Evolutionary conservation across 208 protist genomes (phyloP).

Genomic region (Leishmania arabica): DNA sequence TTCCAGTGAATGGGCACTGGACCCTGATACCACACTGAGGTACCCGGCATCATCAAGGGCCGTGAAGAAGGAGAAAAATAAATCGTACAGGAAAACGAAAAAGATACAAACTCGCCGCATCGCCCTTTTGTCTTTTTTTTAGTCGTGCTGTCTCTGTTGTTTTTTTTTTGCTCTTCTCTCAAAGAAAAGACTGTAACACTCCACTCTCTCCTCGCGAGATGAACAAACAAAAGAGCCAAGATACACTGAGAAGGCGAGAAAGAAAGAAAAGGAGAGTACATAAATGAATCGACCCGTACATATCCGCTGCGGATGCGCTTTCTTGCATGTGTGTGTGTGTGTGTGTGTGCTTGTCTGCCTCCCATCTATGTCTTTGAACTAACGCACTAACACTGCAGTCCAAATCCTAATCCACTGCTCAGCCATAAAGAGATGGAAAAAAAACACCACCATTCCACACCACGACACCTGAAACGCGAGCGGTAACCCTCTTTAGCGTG

Average conservation of each 20-base stretch:
- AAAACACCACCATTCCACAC: not conserved
- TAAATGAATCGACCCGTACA: not conserved
- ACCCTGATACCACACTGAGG: not conserved
- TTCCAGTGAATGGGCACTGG: not conserved
- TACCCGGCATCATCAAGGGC: not conserved
- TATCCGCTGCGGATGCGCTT: not conserved
- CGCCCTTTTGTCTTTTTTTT: not conserved
- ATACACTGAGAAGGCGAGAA: constrained; percentile 1
- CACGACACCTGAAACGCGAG: not conserved
- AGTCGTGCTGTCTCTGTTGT: not conserved
- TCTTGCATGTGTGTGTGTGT: not conserved
- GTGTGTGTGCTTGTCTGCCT: not conserved
- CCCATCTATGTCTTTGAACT: not conserved
- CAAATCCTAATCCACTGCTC: constrained; percentile 7
- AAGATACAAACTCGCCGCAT: not conserved
- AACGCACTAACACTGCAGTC: not conserved
- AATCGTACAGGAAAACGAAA: constrained; percentile 29
- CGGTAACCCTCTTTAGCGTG: not conserved
- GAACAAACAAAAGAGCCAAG: constrained; percentile 1
- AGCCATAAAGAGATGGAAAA: constrained; percentile 11
- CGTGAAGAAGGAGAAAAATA: constrained; percentile 25
- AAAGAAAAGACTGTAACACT: not conserved
- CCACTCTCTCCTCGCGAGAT: not conserved
- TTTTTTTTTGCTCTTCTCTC: not conserved
- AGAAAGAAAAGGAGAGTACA: constrained; percentile 8